These are phyloP conservation scores for Dissophora ornata DNA, from an alignment of 192 early-diverging fungal genomes.

Conservation along the genomic window DNA sequence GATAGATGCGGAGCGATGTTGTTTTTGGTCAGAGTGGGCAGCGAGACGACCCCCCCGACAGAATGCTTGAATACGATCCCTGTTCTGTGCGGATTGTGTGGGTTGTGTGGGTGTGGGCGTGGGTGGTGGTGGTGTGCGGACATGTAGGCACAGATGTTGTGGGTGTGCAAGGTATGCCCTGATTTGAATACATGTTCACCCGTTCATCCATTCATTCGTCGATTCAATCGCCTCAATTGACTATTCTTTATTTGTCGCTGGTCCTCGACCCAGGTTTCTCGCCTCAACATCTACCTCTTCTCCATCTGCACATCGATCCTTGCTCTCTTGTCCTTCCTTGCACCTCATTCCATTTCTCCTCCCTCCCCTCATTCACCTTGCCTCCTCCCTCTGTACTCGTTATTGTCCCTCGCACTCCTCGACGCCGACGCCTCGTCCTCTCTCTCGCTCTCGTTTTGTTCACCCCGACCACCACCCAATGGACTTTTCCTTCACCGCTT, in stretches of 20 bases:
- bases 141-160: no score
- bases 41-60: no score
- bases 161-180: no score
- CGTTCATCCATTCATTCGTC: no score
- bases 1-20: no score
- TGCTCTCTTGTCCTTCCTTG: not conserved
- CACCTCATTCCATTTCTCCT: not conserved
- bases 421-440: not conserved
- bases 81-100: no score
- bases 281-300: not conserved
- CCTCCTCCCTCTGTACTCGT: not conserved
- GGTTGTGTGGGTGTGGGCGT: not conserved
- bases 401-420: not conserved
- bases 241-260: no score
- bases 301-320: slow-evolving; percentile 6
- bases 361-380: slow-evolving; percentile 3
- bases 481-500: slow-evolving; percentile 11
- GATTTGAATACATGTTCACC: no score
- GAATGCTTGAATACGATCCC: not conserved
- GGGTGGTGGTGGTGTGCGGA: no score
- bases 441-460: not conserved
- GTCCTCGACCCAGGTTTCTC: no score
- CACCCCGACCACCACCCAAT: not conserved
- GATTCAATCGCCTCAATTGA: slow-evolving; percentile 5
- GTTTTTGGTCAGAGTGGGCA: no score